Evolutionary conservation across 352 stramenopile species (phyloP).

Genomic region (Phytophthora fragariaefolia): DNA sequence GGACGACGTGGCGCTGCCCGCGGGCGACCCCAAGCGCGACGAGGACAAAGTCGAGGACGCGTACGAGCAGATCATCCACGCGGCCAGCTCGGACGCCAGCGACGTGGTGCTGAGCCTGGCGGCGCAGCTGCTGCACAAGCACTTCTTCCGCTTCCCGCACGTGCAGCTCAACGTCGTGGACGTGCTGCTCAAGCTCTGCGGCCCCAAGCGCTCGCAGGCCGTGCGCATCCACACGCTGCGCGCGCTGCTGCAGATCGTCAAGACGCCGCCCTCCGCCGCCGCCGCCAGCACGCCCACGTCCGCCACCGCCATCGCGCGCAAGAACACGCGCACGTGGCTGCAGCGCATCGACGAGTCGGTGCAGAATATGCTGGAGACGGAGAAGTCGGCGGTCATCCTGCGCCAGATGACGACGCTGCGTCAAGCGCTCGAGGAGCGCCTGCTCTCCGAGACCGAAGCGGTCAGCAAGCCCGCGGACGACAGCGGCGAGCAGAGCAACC

Average conservation of each 20-base stretch:
- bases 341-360: slow-evolving; percentile 52
- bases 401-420: slow-evolving; percentile 66
- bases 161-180: slow-evolving; percentile 79
- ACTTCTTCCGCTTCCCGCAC: slow-evolving; percentile 83
- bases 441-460: slow-evolving; percentile 17
- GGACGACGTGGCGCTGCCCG: slow-evolving; percentile 53
- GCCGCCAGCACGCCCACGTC: slow-evolving; percentile 35
- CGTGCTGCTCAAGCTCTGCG: slow-evolving; percentile 61
- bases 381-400: slow-evolving; percentile 64
- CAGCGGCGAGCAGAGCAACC: slow-evolving; percentile 4
- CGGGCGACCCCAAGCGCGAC: slow-evolving; percentile 60
- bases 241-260: slow-evolving; percentile 74
- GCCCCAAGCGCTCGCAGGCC: slow-evolving; percentile 46
- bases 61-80: slow-evolving; percentile 77
- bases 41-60: slow-evolving; percentile 77
- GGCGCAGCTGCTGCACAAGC: slow-evolving; percentile 75
- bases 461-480: slow-evolving; percentile 3
- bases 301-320: slow-evolving; percentile 32
- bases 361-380: slow-evolving; percentile 42
- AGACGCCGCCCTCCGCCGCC: slow-evolving; percentile 36
- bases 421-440: slow-evolving; percentile 51
- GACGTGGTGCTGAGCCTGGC: slow-evolving; percentile 72
- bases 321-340: slow-evolving; percentile 47
- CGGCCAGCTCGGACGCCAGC: slow-evolving; percentile 41
- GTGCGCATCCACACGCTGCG: slow-evolving; percentile 82